Conservation (phyloP, 163 green algal species). For the Chloromonas sp. region DNA sequence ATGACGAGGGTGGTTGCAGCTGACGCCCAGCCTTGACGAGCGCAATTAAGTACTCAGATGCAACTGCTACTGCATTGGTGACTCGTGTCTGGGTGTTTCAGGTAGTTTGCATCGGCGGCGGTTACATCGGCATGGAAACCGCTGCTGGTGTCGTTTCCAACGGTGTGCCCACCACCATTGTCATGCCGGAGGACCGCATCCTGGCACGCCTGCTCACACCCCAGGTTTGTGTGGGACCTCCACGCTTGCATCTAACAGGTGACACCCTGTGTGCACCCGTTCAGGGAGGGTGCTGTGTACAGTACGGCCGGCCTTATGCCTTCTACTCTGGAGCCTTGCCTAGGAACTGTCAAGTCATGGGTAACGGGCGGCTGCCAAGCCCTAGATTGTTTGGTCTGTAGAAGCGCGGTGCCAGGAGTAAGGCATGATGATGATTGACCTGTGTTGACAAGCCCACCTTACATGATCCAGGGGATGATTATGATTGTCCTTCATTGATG, state of each 20-base stretch:
- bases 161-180: slow-evolving; percentile 31
- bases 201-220: slow-evolving; percentile 26
- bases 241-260: not conserved
- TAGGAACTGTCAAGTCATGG: too few species aligned
- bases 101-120: slow-evolving; percentile 70
- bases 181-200: slow-evolving; percentile 18
- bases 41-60: not conserved
- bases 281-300: too few species aligned
- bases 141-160: slow-evolving; percentile 55
- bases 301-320: too few species aligned
- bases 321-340: too few species aligned
- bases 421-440: not conserved
- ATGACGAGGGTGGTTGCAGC: too few species aligned
- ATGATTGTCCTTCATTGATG: not conserved
- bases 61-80: not conserved
- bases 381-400: too few species aligned
- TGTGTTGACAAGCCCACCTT: not conserved
- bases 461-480: not conserved
- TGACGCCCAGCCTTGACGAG: not conserved
- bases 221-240: slow-evolving; percentile 1
- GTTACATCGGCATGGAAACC: slow-evolving; percentile 87
- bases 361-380: too few species aligned
- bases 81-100: slow-evolving; percentile 7
- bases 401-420: not conserved
- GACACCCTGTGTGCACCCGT: not conserved